phyloP scores from a whole-genome alignment of 495 filamentous ascomycete species.

The Lindgomyces ingoldianus region DNA sequence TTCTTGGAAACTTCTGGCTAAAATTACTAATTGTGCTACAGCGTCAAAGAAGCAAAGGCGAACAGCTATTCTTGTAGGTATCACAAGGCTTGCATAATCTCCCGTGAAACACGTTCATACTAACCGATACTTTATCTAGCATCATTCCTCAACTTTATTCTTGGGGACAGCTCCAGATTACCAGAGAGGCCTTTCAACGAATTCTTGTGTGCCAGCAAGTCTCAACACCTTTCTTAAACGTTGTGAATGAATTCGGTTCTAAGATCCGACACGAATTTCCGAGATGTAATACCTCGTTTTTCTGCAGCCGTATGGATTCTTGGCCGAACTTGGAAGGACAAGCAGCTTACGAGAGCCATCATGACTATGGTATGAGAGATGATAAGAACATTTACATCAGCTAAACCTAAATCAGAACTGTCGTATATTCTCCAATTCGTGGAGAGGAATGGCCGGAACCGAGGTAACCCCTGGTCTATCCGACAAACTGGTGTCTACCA shows the following conservation, averaged over 20 bases:
- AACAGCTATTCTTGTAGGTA: not conserved
- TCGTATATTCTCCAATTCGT: not conserved
- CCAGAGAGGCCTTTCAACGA: not conserved
- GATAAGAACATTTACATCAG: not conserved
- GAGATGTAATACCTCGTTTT: not conserved
- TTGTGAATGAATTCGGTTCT: not conserved
- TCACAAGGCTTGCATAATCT: not conserved
- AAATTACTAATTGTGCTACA: not conserved
- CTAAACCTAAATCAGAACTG: not conserved
- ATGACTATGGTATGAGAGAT: not conserved
- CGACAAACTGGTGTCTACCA: conserved; percentile 1
- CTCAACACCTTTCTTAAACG: not conserved
- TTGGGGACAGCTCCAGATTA: not conserved
- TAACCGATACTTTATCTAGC: not conserved
- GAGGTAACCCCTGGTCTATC: not conserved
- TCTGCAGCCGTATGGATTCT: not conserved
- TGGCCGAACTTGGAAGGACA: not conserved
- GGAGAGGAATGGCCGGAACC: conserved; percentile 2
- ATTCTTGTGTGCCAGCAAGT: not conserved
- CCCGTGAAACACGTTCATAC: not conserved
- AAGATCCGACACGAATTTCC: not conserved
- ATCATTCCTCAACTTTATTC: not conserved
- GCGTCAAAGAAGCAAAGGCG: not conserved
- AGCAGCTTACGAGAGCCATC: not conserved
- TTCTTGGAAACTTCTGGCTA: not conserved